Base-by-base conservation (phyloP, 2,329 filamentous ascomycete species). In the Sarocladium oryzae region DNA sequence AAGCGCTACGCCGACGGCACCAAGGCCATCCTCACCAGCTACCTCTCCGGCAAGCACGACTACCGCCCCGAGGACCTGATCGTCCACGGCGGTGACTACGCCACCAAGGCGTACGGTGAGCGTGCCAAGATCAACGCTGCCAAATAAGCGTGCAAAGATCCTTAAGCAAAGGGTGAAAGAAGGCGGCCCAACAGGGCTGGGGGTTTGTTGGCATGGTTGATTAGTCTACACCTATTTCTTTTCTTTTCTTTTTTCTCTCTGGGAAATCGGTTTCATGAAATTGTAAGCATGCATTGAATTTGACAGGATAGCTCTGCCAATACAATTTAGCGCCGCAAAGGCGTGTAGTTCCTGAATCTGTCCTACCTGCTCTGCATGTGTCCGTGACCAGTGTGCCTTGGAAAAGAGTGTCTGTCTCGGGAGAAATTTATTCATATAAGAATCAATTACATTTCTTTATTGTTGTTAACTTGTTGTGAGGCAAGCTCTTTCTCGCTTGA, bases 61-160 rank as follows among this genome's bases (percentile, higher is more conserved):
- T 99, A 99, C 80, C 78, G 80, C 58, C 82, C 85, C 52, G 77
- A 96, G 76, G 93, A 99, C 67, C 76, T 99, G 62, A 99, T 99
- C 61, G 89, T 96, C 57, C 74, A 88, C 73, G 74, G 81, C 60
- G 93, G 93, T 62, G 88, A 95, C 70, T 99, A 97, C 69, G 92
- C 89, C 59, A 97, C 93, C 66, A 93, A 88, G 82, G 82, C 91
- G 26, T 96, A 96, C 67, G 91, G 91, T 55, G 82, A 93, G 79
- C 77, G 86, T 26, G 46, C 33, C 18, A 49, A 49, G 46, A 49
- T 49, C 18, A 23, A 46, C 4, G 24, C 20, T 26, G 21, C 21
- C 13, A 36, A 36, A 36, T 36, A 36, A 16, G 33, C 10, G 33
- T 6, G 21, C n/a, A 20, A 40, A 21, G 13, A n/a, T n/a, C n/a